Evolutionary conservation across 345 rosid genomes (phyloP).

Genomic region (Eucalyptus cladocalyx): DNA sequence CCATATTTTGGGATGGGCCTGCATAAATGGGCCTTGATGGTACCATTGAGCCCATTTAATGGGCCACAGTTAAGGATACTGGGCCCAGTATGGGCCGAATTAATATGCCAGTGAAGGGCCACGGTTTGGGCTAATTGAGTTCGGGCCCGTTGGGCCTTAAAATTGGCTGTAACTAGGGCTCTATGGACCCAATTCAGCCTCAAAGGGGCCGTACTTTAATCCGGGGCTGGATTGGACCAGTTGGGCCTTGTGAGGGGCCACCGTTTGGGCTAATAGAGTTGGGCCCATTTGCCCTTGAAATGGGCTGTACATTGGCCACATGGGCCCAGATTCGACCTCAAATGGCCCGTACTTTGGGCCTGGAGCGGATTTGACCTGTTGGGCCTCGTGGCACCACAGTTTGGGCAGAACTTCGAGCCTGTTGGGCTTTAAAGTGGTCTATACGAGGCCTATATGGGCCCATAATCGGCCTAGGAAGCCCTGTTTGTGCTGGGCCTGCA

Average conservation of each 20-base stretch:
- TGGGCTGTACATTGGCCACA: neutral
- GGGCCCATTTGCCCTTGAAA: neutral
- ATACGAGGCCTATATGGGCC: no score
- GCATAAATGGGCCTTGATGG: neutral
- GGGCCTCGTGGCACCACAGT: no score
- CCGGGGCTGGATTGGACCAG: neutral
- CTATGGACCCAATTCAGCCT: neutral
- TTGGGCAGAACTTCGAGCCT: no score
- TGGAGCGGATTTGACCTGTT: neutral
- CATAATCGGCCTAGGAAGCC: no score
- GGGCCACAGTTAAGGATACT: no score
- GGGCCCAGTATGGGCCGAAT: neutral
- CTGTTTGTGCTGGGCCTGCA: neutral
- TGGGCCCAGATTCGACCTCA: neutral
- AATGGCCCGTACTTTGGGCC: neutral
- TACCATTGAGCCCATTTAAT: neutral
- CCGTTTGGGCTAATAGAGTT: neutral
- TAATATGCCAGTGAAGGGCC: neutral
- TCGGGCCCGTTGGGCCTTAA: neutral
- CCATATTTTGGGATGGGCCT: neutral
- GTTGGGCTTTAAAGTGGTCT: no score
- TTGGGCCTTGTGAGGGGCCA: neutral
- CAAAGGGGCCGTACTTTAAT: neutral
- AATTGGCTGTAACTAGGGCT: neutral
- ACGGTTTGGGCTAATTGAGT: neutral